These are phyloP conservation scores for Turritis glabra DNA, from an alignment of 345 rosid species.

Conservation along the genomic window DNA sequence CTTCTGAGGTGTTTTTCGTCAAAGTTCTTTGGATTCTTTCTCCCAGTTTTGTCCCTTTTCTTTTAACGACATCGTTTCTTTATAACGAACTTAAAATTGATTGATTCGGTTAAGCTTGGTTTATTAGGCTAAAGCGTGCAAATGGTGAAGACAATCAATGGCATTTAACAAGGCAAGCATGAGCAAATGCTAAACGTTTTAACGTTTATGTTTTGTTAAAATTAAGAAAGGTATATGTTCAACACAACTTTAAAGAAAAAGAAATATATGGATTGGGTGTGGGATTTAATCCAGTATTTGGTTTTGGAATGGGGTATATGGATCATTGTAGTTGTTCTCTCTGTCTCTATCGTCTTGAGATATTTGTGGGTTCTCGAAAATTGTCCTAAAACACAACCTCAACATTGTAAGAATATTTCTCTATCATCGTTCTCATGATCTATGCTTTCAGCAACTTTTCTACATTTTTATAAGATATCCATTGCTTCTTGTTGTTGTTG, in stretches of 20 bases:
- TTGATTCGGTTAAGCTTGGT: neutral
- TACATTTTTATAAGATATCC: neutral
- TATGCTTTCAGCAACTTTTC: neutral
- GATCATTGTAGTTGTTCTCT: neutral
- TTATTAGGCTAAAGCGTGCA: neutral
- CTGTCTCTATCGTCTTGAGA: slow-evolving; percentile 6
- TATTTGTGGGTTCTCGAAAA: slow-evolving; percentile 1
- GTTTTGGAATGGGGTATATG: slow-evolving; percentile 3
- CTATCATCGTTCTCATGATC: neutral
- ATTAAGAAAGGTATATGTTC: neutral
- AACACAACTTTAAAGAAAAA: neutral
- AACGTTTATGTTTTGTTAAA: neutral
- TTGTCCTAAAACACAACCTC: neutral
- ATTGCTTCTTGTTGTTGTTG: neutral
- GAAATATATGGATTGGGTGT: neutral
- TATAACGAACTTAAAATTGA: neutral
- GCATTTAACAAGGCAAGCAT: neutral
- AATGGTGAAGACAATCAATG: neutral
- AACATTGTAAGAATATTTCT: neutral
- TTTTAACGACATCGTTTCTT: neutral
- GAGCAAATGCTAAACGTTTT: neutral
- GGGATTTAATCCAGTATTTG: neutral
- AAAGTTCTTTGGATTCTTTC: neutral
- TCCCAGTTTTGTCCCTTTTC: neutral
- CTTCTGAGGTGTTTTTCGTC: neutral